Evolutionary conservation across 1,284 basidiomycete species (phyloP), one percentile per base, ranked within the genome.

Genomic region (Coniophora puteana): DNA sequence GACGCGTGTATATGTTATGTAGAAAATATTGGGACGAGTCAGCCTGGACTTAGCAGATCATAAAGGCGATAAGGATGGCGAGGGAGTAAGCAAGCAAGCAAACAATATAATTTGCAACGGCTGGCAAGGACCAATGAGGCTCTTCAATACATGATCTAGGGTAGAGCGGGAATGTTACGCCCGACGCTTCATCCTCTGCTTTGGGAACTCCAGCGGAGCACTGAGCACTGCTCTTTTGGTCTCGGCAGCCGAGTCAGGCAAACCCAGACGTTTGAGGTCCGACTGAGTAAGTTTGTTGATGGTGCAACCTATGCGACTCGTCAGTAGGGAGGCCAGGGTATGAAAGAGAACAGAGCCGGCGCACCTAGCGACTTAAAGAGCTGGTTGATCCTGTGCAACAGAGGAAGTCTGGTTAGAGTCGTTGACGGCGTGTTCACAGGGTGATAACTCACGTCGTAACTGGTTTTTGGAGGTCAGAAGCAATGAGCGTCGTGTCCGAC

Each of bases 121-220:
- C n/a, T n/a, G n/a, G n/a, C n/a, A n/a, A n/a, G n/a, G n/a, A n/a
- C n/a, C n/a, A n/a, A n/a, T n/a, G n/a, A n/a, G n/a, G n/a, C n/a
- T 27, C 26, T 14, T 27, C 10, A 14, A 27, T 27, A 27, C 26
- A 27, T 27, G 26, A 27, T 14, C 26, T 27, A 27, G 10, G 26
- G 10, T 14, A n/a, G n/a, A 10, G 10, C 14, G 10, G n/a, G n/a
- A n/a, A n/a, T n/a, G n/a, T 44, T 21, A 44, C 11, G 6, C 34
- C 33, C 51, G 50, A 50, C 68, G 69, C 54, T 66, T 72, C 38
- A 62, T 53, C 36, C 69, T 63, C 16, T 68, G 65, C 56, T 85
- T 86, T 1, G 91, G 91, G 65, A 93, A 94, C 47, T 76, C 72
- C 5, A 93, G 69, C 2, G 92, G 92, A 2, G 80, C 75, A 39